Evolutionary conservation across 495 filamentous ascomycete species (phyloP), one percentile per base, ranked within the genome.

Genomic region (Copromyces sp.): DNA sequence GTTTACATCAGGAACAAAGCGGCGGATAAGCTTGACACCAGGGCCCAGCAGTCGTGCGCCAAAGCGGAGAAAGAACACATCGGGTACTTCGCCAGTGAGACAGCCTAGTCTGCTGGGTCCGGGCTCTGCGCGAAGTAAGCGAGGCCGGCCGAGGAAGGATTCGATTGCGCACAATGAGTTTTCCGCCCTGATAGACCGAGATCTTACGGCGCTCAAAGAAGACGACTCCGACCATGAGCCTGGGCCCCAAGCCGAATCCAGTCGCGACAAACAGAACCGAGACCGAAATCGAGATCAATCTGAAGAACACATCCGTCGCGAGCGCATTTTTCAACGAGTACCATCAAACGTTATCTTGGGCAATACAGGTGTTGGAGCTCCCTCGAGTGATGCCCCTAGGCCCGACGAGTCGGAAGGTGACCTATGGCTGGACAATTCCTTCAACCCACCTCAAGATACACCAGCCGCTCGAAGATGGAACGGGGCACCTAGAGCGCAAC

Each of bases 131-230:
- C 77, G 77, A 12, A 70, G 75, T 16, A 82, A 80, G 44, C 76
- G 80, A 68, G 78, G 81, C 12, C 72, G 81, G 2, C 80, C 79
- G 6, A 76, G 79, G 61, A 80, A 78, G 39, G 65, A 75, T 32
- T 53, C 73, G 2, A 65, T 72, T 16, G 39, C 73, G 3, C 69
- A 74, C 1, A 73, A 76, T 39, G 78, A 76, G 24, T 45, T 74
- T 20, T 71, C 72, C 2, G 75, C 39, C 0, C 72, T 76, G 2
- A 70, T 69, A 39, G 71, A 72, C 41, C 71, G 47, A 47, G 53
- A 78, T 12, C n/a, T 72, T n/a, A 42, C 69, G 9, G 72, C 73
- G n/a, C 29, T 76, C 29, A 65, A 65, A 37, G 53, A 65, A 65
- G 53, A 65, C 53, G 53, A 32, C 29, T 65, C 53, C 14, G 53